A percentile compares a stretch with the other conserved stretches of the same genome.
Evolutionary conservation across 2,329 filamentous ascomycete genomes (phyloP).

Genomic region (Penicillium sclerotiorum): DNA sequence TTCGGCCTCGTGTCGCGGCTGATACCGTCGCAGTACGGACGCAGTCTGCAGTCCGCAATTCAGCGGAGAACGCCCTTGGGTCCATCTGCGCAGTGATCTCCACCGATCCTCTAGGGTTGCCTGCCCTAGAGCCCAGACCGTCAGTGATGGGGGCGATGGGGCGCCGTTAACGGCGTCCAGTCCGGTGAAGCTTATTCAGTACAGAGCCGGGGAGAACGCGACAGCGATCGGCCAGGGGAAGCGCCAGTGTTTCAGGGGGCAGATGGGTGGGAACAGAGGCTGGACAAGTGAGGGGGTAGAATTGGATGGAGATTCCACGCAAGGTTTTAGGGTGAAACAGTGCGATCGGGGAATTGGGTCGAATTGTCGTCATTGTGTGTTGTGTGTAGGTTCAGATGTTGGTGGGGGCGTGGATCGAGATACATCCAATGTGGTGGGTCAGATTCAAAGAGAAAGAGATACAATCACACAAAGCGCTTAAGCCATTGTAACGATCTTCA

Average conservation of each 20-base stretch:
- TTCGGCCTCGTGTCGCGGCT: too few species aligned
- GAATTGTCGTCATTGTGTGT: neutral
- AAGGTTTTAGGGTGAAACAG: constrained; percentile 2
- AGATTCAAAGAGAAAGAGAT: neutral
- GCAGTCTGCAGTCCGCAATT: too few species aligned
- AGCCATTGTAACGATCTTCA: too few species aligned
- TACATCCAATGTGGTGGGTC: neutral
- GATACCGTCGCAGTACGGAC: too few species aligned
- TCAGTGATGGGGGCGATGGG: neutral
- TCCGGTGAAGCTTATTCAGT: constrained; percentile 1
- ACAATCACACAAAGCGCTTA: too few species aligned
- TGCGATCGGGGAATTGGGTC: neutral
- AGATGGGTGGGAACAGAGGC: neutral
- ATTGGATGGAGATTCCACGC: neutral
- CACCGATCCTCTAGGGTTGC: neutral
- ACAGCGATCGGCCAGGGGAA: neutral
- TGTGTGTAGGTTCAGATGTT: neutral
- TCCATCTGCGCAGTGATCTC: neutral
- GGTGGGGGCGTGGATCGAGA: neutral
- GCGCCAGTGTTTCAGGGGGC: neutral
- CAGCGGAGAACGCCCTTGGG: neutral
- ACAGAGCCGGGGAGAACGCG: neutral
- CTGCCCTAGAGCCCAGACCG: neutral
- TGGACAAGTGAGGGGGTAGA: neutral
- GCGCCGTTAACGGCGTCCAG: neutral